Evolutionary conservation across 441 rosid genomes (phyloP).

Genomic region (Populus hybrid): DNA sequence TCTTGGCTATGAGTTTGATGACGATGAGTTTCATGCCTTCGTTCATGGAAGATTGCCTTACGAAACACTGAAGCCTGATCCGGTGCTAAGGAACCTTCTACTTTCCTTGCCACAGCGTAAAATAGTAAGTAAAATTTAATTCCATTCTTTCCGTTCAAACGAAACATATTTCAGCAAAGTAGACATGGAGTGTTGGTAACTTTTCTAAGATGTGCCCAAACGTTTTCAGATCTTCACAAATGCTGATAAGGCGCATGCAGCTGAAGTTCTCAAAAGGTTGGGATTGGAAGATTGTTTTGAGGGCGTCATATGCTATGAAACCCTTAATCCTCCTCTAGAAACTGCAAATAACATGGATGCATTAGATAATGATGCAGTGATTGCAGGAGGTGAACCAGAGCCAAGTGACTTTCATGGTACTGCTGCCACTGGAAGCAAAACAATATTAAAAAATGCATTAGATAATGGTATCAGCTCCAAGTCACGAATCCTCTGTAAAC

Average conservation of each 20-base stretch:
- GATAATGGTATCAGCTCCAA: slow-evolving; percentile 12
- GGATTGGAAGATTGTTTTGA: slow-evolving; percentile 92
- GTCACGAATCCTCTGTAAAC: slow-evolving; percentile 74
- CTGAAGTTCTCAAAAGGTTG: slow-evolving; percentile 55
- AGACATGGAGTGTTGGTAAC: neutral
- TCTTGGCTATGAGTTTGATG: slow-evolving; percentile 76
- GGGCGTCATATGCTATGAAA: slow-evolving; percentile 85
- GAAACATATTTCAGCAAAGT: neutral
- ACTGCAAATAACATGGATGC: slow-evolving; percentile 19
- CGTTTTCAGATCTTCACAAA: slow-evolving; percentile 71
- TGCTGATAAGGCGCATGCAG: slow-evolving; percentile 72
- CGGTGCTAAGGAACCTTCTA: slow-evolving; percentile 64
- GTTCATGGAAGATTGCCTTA: slow-evolving; percentile 91
- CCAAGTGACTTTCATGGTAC: neutral
- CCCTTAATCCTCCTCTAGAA: slow-evolving; percentile 52
- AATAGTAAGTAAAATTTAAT: slow-evolving; percentile 42
- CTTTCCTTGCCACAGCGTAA: slow-evolving; percentile 71
- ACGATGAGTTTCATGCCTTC: slow-evolving; percentile 74
- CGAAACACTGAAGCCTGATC: slow-evolving; percentile 74
- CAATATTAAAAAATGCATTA: neutral
- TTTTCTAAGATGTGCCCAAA: neutral
- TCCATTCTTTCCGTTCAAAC: neutral
- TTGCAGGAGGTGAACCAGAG: slow-evolving; percentile 20
- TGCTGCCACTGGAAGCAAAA: neutral
- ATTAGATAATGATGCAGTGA: slow-evolving; percentile 22